Evolutionary conservation across 768 basidiomycete genomes (phyloP), one percentile per base, ranked within the genome.

Genomic region (Rhizopogon rudus): DNA sequence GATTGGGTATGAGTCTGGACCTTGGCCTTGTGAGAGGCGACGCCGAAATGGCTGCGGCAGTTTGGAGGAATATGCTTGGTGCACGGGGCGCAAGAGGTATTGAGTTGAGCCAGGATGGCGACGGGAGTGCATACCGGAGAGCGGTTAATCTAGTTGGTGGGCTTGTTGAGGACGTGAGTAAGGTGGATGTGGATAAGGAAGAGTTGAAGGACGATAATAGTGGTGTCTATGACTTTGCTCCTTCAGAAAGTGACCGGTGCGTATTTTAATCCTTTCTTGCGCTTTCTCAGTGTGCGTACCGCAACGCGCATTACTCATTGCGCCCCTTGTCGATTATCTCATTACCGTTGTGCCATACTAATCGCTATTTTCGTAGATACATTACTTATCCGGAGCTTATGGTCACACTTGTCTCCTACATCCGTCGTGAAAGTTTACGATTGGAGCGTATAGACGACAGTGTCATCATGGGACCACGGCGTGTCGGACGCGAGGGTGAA

Each of bases 41-140:
- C 67, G 76, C 81, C 57, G 90, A 94, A 59, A 77, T 98, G 70
- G 92, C 95, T 0, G 87, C 76, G 13, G 89, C 91, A 1, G 73
- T 97, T 0, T 98, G 96, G 96, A 77, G 96, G 48, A 97, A 98
- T 68, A 64, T 97, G 39, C 84, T 97, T 40, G 93, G 89, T 7
- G 90, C 83, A 1, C 80, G 92, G 12, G 94, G 93, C 5, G 89
- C 89, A 8, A 76, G 79, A 55, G 89, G 88, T 2, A 86, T 91
- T 52, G 75, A 74, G 2, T 76, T 76, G 54, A 52, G 14, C n/a
- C 49, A 33, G 0, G 12, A 28, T 14, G 54, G 46, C 61, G 56
- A 35, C 10, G 57, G 44, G 17, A 54, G 48, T 42, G 64, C 40
- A 16, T 89, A 83, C 71, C 73, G 86, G 37, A 80, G 86, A 6